Base-by-base conservation (phyloP, 495 filamentous ascomycete species). In the Acidomyces sp. region DNA sequence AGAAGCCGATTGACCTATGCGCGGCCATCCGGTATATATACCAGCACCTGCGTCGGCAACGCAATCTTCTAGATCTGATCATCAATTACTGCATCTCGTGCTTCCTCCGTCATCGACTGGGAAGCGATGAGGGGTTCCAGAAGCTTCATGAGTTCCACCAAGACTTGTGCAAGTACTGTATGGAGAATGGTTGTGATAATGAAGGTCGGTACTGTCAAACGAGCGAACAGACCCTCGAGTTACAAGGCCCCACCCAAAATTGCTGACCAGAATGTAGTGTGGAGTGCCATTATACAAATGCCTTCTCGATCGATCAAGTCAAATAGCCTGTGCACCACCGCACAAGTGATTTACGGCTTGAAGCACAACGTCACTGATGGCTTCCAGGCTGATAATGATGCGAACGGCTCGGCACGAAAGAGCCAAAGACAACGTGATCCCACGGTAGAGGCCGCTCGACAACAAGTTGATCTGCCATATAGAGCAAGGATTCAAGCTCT, bases 171-270 rank as follows among this genome's bases (percentile, higher is more conserved):
- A 40, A 39, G 29, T 54, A 49, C 4, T 54, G 24, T 32, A 41
- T 52, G 34, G 10, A 48, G 30, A 38, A 55, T 1, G 43, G 39
- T 4, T 58, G 55, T 34, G 28, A 49, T 28, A 45, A 58, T 38
- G 58, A 62, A 13, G 47, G 58, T 57, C 37, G 49, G 53, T 51
- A 18, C n/a, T n/a, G n/a, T n/a, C n/a, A n/a, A n/a, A n/a, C n/a
- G n/a, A n/a, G n/a, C n/a, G n/a, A n/a, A n/a, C n/a, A n/a, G n/a
- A n/a, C n/a, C 3, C 13, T 17, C n/a, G 20, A 22, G 9, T 7
- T 6, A 11, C 36, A 27, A 23, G 2, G 17, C 16, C 23, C 11
- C 18, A 25, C 13, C 21, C 11, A 9, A 18, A 15, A 16, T 15
- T 17, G 28, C 41, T 50, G 24, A 45, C 15, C 18, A 3, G 9